phyloP scores from a whole-genome alignment of 176 grass and related monocot genomes.

The Rhynchospora breviuscula region DNA sequence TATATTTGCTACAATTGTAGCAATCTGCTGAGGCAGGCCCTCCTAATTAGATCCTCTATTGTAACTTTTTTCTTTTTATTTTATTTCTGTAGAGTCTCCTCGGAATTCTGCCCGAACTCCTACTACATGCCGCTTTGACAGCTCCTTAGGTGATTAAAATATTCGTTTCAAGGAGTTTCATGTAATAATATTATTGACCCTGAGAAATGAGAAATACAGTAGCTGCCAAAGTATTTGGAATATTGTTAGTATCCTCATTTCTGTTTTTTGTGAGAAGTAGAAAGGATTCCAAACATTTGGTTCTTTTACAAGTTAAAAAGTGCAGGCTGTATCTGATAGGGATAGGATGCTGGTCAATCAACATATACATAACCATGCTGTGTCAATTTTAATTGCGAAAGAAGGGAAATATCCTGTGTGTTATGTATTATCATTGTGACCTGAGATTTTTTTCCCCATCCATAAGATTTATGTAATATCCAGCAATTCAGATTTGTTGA shows the following conservation, averaged over 20 bases:
- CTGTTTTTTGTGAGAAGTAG: not conserved
- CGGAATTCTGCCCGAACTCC: conserved; percentile 50
- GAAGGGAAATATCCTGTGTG: not conserved
- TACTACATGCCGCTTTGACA: conserved; percentile 68
- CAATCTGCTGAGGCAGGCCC: not conserved
- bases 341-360: not conserved
- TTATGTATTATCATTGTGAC: not conserved
- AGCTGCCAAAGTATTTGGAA: not conserved
- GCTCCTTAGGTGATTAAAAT: conserved; percentile 58
- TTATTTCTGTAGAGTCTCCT: conserved; percentile 51
- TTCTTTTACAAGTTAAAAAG: not conserved
- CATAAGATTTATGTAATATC: not conserved
- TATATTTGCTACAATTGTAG: not conserved
- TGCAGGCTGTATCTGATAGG: not conserved
- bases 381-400: not conserved
- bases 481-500: not conserved
- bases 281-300: not conserved
- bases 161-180: not conserved
- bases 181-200: not conserved
- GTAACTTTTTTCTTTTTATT: not conserved
- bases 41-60: not conserved
- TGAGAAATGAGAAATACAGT: not conserved
- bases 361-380: not conserved
- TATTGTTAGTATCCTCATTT: not conserved
- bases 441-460: not conserved